phyloP scores from a whole-genome alignment of 768 basidiomycete genomes.

The Termitomyces sp. region DNA sequence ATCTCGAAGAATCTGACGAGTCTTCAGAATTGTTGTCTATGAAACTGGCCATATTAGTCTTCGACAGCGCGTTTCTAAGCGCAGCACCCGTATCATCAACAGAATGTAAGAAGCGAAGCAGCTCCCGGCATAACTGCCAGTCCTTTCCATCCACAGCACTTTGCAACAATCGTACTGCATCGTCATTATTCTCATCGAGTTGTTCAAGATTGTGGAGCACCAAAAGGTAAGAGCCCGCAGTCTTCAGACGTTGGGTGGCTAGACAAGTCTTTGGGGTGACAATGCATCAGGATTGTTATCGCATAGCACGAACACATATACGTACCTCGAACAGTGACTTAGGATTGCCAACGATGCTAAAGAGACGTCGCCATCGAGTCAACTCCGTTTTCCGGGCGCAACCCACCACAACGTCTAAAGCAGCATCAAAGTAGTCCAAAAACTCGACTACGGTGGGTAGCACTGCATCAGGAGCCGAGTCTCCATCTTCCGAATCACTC shows the following conservation, averaged over 20 bases:
- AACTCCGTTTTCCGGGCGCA: constrained; percentile 97
- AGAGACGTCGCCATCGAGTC: constrained; percentile 83
- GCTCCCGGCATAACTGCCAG: constrained; percentile 87
- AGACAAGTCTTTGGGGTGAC: constrained; percentile 58
- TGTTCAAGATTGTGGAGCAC: constrained; percentile 93
- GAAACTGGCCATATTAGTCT: constrained; percentile 17
- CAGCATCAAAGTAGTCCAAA: constrained; percentile 88
- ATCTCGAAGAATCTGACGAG: constrained; percentile 1
- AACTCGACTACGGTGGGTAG: constrained; percentile 79
- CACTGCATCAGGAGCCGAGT: constrained; percentile 30
- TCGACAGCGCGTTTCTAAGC: constrained; percentile 51
- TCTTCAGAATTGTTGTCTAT: constrained; percentile 9
- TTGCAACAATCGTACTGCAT: constrained; percentile 76
- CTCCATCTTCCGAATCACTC: constrained; percentile 20
- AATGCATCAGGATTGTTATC: not conserved
- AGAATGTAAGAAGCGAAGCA: constrained; percentile 87
- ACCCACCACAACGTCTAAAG: constrained; percentile 89
- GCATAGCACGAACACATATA: not conserved
- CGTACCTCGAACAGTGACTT: constrained; percentile 84
- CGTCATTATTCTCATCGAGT: constrained; percentile 69
- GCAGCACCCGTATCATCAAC: constrained; percentile 83
- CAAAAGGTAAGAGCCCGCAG: constrained; percentile 88
- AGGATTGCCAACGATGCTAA: constrained; percentile 87
- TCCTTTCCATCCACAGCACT: constrained; percentile 74
- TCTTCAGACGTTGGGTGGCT: constrained; percentile 64